Base-by-base conservation (phyloP, 129 eudicot genomes). In the Daucus carota region DNA sequence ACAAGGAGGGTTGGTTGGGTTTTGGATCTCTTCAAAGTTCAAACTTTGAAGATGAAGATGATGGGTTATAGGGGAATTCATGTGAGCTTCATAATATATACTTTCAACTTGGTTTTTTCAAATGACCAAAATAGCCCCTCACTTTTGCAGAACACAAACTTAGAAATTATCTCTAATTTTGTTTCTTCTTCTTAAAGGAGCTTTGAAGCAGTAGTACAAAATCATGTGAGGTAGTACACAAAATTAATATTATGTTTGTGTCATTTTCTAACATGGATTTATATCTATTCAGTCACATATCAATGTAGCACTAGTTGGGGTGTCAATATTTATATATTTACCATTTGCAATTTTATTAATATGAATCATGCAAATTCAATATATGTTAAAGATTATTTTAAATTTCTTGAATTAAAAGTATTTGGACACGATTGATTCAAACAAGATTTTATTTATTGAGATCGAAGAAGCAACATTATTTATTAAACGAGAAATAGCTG, bases 1-100 rank as follows among this genome's bases (percentile, higher is more conserved):
- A 66, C 72, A 66, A 66, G 72, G 71, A 40, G 71, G 42, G 68
- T 40, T 33, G 34, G 71, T 50, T 74, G 77, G 41, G 65, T 28
- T 48, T 71, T 71, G 74, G 54, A 70, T 43, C 52, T 70, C 73
- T 70, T 70, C 33, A 41, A 70, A 40, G 48, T 70, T 70, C 33
- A 41, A 70, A 40, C 31, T 71, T 41, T 26, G 74, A 71, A 71
- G 73, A 70, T 20, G 73, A 70, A 70, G 47, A 42, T 41, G 73
- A 41, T 70, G 74, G 71, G 26, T 66, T 33, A 16, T 15, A 33
- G 3, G 72, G 57, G 46, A 71, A 71, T 71, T 71, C 75, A 43
- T 14, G 75, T 71, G 75, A 71, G n/a, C 54, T 71, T 71, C 75
- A 71, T 71, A 36, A 36, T 5, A 26, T 41, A 5, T 43, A 43